Base-by-base conservation (phyloP, 495 filamentous ascomycete genomes). In the Tuber brumale region DNA sequence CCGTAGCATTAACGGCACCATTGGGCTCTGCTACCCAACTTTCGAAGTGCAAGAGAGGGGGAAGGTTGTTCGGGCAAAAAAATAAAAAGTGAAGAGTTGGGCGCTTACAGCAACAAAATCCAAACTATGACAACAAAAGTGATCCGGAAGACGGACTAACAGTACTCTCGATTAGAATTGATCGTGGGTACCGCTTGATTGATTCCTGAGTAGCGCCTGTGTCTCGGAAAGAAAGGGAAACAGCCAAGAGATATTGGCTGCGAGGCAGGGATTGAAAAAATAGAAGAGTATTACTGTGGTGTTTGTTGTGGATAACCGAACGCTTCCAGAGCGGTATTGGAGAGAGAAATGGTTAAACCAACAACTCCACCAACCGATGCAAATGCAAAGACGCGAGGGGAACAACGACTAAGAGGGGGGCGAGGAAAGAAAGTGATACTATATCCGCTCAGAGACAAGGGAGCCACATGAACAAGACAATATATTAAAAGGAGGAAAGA, bases 221-320 rank as follows among this genome's bases (percentile, higher is more conserved):
- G 23, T 27, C 27, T 27, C 5, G 16, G 16, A 66, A 18, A 31
- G 51, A 61, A 16, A 4, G 51, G 57, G 57, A 35, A 27, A 18
- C 4, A 18, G 57, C 16, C 23, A 57, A 57, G 51, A 61, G 51
- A 31, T 14, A n/a, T 61, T 61, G 57, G 12, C 27, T 18, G 57
- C 27, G 31, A 66, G 27, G 14, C 57, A 66, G 27, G 57, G 57
- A 66, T 66, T 8, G 57, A 66, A 66, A 51, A 66, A 66, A 66
- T 66, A 66, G 27, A 35, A 35, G 10, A 31, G 57, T 4, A 61
- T 66, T 66, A 66, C 27, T 66, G 27, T 66, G 57, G 14, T 61
- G 51, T 61, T 66, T 66, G 57, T 66, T 66, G 57, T 31, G 57
- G 51, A 61, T 61, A 35, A 66, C 57, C 57, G 57, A 66, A 66